phyloP scores from a whole-genome alignment of 73 alveolate species.

The Blepharisma japonicum region DNA sequence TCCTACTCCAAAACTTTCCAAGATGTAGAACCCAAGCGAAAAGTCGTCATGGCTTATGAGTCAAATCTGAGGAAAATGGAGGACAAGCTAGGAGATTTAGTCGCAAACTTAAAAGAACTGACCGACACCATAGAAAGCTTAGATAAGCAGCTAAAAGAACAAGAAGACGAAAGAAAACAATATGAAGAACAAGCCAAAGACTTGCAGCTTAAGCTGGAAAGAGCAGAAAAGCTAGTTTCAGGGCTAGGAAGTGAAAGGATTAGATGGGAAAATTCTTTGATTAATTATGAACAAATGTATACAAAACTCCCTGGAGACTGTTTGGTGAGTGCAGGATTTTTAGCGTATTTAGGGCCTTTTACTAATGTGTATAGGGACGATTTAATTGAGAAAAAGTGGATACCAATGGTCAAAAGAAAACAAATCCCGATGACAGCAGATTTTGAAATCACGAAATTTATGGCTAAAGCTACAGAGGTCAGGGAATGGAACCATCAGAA shows the following conservation, averaged over 20 bases:
- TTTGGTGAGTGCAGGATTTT: conserved; percentile 97
- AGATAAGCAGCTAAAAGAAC: conserved; percentile 57
- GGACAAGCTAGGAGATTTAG: conserved; percentile 58
- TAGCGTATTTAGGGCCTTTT: conserved; percentile 99
- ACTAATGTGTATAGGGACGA: conserved; percentile 25
- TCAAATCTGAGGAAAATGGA: conserved; percentile 66
- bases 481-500: conserved; percentile 76
- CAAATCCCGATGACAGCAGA: conserved; percentile 76
- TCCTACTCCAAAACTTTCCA: conserved; percentile 92
- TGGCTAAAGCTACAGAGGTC: conserved; percentile 86
- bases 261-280: conserved; percentile 95
- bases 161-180: conserved; percentile 81
- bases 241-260: conserved; percentile 99
- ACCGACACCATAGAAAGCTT: conserved; percentile 38
- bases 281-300: conserved; percentile 75
- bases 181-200: conserved; percentile 85
- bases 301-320: conserved; percentile 98
- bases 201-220: conserved; percentile 87
- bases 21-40: conserved; percentile 96
- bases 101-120: conserved; percentile 62
- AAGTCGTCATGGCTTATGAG: conserved; percentile 62
- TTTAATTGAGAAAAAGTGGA: conserved; percentile 35
- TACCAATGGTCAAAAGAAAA: conserved; percentile 46
- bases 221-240: conserved; percentile 97
- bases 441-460: conserved; percentile 87